Conservation (phyloP, 208 protist genomes). For the Giardia duodenalis region DNA sequence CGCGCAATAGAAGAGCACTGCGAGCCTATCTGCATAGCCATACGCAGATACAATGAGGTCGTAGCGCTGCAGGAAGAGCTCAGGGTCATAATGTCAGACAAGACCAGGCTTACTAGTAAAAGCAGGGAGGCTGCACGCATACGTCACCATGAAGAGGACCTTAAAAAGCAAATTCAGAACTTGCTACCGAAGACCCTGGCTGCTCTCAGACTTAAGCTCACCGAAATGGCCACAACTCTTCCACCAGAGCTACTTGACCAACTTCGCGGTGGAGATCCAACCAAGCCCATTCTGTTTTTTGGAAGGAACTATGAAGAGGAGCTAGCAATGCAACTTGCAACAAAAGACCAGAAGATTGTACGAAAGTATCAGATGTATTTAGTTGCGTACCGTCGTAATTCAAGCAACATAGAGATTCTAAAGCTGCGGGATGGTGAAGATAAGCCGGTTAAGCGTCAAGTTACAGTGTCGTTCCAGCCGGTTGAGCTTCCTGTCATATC, state of each 20-base stretch:
- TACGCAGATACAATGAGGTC: neutral
- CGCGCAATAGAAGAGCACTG: neutral
- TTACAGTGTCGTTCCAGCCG: no score
- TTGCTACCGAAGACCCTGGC: neutral
- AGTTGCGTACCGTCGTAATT: neutral
- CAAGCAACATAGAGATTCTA: neutral
- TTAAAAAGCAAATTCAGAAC: constrained; percentile 2
- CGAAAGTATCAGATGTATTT: neutral
- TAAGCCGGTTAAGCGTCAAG: no score
- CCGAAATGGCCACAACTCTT: neutral
- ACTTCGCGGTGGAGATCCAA: no score
- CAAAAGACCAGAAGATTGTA: neutral
- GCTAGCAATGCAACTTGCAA: neutral
- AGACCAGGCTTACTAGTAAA: neutral
- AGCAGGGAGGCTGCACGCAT: neutral
- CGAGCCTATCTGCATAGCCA: neutral
- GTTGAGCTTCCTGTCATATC: no score
- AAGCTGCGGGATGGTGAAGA: neutral
- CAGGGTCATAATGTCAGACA: neutral
- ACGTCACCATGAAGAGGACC: constrained; percentile 6
- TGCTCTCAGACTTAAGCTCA: neutral
- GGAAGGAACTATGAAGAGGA: neutral
- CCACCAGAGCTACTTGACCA: neutral
- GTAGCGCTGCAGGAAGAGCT: neutral
- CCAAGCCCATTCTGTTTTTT: no score